Base-by-base conservation (phyloP, 768 basidiomycete genomes). In the Collybiopsis confluens region DNA sequence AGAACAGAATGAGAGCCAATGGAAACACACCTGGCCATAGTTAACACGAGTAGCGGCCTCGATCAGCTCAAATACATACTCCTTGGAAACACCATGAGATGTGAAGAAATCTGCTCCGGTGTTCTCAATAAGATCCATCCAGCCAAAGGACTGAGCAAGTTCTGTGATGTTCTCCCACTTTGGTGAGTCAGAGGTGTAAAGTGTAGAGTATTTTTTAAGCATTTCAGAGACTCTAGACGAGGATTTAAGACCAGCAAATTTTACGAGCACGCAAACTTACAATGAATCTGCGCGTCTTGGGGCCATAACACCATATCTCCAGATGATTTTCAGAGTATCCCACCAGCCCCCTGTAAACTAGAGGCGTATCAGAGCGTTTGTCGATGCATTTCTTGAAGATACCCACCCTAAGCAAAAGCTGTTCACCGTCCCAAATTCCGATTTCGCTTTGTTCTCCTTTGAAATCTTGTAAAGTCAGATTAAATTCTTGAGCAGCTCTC, bases 1-100 rank as follows among this genome's bases (percentile, higher is more conserved):
- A 40, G 18, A 54, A 2, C 35, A 11, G 2, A 30, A 35, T 54
- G 47, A 35, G 11, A 46, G 33, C 38, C 33, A 36, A 47, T 3
- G 30, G 49, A 41, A 16, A 35, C 67, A 18, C 54, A 86, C 85
- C 73, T 88, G 86, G 46, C 86, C 87, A 61, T 93, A 93, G 65
- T 92, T 94, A 37, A 91, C 89, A 36, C 92, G 78, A 7, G 90
- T 89, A 2, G 86, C 82, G 3, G 82, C 88, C 50, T 92, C 90
- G 28, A 93, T 75, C 43, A 95, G 68, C 69, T 98, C 94, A 24
- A 70, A 70, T 4, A 80, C 72, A 70, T 85, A 96, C 44, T 71
- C 71, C 37, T 73, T 63, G 27, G 78, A 70, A 35, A 94, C 74
- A 20, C 81, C 82, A 16, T 80, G 72, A 10, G 68, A 61, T 10